These are phyloP conservation scores for Saccharomyces uvarum DNA, from an alignment of 1,139 yeast species.

Conservation along the genomic window DNA sequence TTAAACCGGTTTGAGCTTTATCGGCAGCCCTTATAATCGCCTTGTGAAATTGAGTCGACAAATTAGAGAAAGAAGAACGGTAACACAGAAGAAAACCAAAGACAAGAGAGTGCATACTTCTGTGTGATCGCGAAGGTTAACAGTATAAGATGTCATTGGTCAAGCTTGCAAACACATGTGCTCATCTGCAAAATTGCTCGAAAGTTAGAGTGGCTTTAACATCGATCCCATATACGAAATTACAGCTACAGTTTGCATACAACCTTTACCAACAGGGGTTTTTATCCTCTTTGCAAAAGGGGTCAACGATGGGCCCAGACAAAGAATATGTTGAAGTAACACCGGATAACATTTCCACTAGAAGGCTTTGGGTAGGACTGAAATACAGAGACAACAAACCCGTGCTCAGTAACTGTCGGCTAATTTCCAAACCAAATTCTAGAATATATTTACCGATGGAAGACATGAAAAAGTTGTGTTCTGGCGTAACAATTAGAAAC, in stretches of 20 bases:
- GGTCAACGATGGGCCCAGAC: constrained; percentile 90
- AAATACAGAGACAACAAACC: constrained; percentile 79
- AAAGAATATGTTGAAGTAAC: constrained; percentile 65
- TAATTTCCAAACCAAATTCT: constrained; percentile 82
- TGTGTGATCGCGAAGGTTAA: background rate
- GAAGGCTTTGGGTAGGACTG: constrained; percentile 86
- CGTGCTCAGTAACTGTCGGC: constrained; percentile 61
- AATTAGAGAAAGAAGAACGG: background rate
- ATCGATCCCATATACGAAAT: constrained; percentile 73
- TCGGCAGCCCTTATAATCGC: background rate
- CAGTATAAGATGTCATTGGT: constrained; percentile 65
- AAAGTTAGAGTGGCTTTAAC: constrained; percentile 69
- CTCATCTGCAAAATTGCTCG: constrained; percentile 83
- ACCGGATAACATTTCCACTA: constrained; percentile 74
- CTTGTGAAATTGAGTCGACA: background rate
- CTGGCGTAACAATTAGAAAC: constrained; percentile 67
- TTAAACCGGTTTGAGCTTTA: background rate
- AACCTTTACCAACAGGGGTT: constrained; percentile 90
- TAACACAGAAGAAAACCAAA: background rate
- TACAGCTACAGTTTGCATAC: constrained; percentile 75
- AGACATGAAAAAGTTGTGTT: constrained; percentile 66
- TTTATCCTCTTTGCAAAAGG: constrained; percentile 74
- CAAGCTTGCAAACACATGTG: constrained; percentile 73
- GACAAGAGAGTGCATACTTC: background rate
- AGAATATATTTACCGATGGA: constrained; percentile 54